These are phyloP conservation scores for Moniliophthora roreri DNA, from an alignment of 1,284 basidiomycete species.

Conservation along the genomic window DNA sequence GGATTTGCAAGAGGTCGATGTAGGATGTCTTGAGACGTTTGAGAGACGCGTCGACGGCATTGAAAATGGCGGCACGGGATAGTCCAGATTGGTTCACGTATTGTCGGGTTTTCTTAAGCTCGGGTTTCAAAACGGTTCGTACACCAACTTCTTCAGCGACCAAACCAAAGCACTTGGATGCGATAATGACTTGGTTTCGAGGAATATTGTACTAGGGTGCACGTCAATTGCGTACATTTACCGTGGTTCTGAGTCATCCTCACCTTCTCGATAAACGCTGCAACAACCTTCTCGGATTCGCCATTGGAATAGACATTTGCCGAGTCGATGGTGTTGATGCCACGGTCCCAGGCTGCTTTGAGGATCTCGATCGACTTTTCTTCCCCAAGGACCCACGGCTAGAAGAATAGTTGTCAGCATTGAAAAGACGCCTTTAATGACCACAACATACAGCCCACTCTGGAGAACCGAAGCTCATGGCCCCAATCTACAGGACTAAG, in stretches of 20 bases:
- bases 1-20: slow-evolving; percentile 47
- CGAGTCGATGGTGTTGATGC: slow-evolving; percentile 22
- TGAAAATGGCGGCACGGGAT: slow-evolving; percentile 44
- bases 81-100: slow-evolving; percentile 46
- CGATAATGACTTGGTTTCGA: slow-evolving; percentile 47
- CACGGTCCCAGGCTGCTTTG: slow-evolving; percentile 23
- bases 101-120: slow-evolving; percentile 24
- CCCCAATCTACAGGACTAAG: slow-evolving; percentile 12
- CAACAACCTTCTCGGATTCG: slow-evolving; percentile 18
- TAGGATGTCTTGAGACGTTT: slow-evolving; percentile 41
- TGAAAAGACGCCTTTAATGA: too few species aligned
- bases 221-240: too few species aligned
- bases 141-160: slow-evolving; percentile 14
- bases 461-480: slow-evolving; percentile 18
- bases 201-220: slow-evolving; percentile 47
- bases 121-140: slow-evolving; percentile 1
- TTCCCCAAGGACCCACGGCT: slow-evolving; percentile 17
- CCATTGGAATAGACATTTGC: slow-evolving; percentile 22
- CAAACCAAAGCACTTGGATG: slow-evolving; percentile 35
- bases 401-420: not conserved
- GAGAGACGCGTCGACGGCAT: slow-evolving; percentile 43
- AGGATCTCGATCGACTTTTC: slow-evolving; percentile 19
- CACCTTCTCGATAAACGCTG: slow-evolving; percentile 19
- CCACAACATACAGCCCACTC: slow-evolving; percentile 15
- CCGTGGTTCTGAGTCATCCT: too few species aligned